These are phyloP conservation scores for Basidiobolus meristosporus DNA, from an alignment of 371 early-diverging fungal species.

Conservation along the genomic window DNA sequence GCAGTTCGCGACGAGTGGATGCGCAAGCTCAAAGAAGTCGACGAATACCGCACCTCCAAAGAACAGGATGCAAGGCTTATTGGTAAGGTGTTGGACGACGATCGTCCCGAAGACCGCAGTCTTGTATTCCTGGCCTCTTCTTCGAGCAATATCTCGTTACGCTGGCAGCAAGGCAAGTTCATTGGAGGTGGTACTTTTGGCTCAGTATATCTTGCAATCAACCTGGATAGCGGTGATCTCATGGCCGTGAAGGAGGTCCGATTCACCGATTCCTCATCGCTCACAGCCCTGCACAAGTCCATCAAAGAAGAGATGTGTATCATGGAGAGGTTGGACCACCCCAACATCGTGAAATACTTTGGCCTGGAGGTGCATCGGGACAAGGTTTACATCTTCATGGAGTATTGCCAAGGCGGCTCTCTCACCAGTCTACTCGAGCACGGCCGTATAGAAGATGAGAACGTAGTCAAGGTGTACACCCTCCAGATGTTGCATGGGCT, in stretches of 20 bases:
- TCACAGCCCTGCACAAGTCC: slow-evolving; percentile 41
- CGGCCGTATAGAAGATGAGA: slow-evolving; percentile 58
- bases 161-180: slow-evolving; percentile 75
- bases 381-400: slow-evolving; percentile 85
- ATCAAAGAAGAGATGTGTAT: slow-evolving; percentile 83
- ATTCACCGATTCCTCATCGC: slow-evolving; percentile 54
- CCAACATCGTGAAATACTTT: slow-evolving; percentile 78
- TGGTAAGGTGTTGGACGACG: slow-evolving; percentile 61
- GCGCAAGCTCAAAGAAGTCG: slow-evolving; percentile 25
- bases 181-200: slow-evolving; percentile 83
- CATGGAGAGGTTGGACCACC: slow-evolving; percentile 71
- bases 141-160: slow-evolving; percentile 47
- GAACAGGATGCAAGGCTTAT: slow-evolving; percentile 33
- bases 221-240: slow-evolving; percentile 66
- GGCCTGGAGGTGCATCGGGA: slow-evolving; percentile 86
- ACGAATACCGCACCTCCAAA: slow-evolving; percentile 18
- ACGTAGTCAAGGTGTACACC: slow-evolving; percentile 49
- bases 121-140: slow-evolving; percentile 56
- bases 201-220: slow-evolving; percentile 64
- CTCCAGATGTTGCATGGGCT: slow-evolving; percentile 76
- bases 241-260: slow-evolving; percentile 88
- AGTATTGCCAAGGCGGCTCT: slow-evolving; percentile 75
- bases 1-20: slow-evolving; percentile 26
- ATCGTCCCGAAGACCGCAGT: slow-evolving; percentile 58
- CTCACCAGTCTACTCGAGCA: slow-evolving; percentile 57